phyloP scores from a whole-genome alignment of 2,329 filamentous ascomycete genomes.

The Capronia americana region DNA sequence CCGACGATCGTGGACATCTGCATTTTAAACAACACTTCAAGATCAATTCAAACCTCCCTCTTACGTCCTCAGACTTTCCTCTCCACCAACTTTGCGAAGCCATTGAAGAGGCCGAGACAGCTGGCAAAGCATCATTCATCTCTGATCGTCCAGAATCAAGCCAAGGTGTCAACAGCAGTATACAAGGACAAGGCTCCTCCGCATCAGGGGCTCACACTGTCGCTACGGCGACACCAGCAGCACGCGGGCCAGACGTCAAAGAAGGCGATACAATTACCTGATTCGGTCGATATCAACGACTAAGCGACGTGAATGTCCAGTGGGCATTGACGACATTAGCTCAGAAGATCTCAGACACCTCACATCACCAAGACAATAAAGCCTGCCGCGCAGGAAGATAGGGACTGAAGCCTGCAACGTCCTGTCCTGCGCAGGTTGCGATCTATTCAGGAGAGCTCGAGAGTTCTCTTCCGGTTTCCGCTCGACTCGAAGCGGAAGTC shows the following conservation, averaged over 20 bases:
- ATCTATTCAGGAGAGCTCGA: background rate
- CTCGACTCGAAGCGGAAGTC: background rate
- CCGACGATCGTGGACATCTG: background rate
- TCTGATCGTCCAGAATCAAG: background rate
- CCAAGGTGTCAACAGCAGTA: background rate
- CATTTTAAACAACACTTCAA: background rate
- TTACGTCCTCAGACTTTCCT: background rate
- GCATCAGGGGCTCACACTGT: background rate
- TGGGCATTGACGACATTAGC: background rate
- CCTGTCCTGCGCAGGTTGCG: background rate
- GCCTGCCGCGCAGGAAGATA: background rate
- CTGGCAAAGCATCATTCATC: background rate
- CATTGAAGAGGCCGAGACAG: background rate
- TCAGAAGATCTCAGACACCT: background rate
- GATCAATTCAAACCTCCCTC: background rate
- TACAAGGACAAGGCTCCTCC: background rate
- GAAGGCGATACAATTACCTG: background rate
- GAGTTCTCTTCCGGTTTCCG: background rate
- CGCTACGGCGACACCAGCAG: background rate
- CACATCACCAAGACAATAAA: background rate
- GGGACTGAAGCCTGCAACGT: no score
- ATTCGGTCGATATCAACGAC: background rate
- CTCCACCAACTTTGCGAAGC: background rate
- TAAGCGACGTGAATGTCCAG: conserved; percentile 1
- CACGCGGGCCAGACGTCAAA: background rate